Evolutionary conservation across 495 filamentous ascomycete species (phyloP).

Genomic region (Penicillium antarcticum): DNA sequence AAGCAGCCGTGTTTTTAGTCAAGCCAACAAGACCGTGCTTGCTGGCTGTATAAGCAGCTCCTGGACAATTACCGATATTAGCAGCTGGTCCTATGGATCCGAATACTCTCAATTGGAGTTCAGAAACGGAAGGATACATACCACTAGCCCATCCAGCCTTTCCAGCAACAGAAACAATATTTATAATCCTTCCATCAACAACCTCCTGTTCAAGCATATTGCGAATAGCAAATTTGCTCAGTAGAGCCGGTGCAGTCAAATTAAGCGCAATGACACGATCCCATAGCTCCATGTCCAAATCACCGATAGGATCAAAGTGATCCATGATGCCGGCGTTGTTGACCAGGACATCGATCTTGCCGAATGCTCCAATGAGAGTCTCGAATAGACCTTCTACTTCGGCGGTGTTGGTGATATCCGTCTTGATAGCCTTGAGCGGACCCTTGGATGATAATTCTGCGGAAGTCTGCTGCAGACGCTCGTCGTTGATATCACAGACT

Average conservation of each 20-base stretch:
- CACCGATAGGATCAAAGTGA: conserved; percentile 52
- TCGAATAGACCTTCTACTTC: conserved; percentile 37
- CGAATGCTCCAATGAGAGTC: conserved; percentile 25
- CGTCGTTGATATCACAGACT: conserved; percentile 40
- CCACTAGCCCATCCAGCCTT: conserved; percentile 31
- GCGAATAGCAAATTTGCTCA: conserved; percentile 50
- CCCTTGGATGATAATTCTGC: conserved; percentile 35
- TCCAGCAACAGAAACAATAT: conserved; percentile 36
- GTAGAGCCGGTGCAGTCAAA: conserved; percentile 54
- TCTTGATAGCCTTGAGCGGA: conserved; percentile 32
- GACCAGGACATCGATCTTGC: conserved; percentile 38
- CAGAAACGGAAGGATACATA: conserved; percentile 11
- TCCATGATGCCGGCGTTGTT: conserved; percentile 55
- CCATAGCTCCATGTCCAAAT: conserved; percentile 49
- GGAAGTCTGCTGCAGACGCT: conserved; percentile 32
- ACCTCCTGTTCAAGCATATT: conserved; percentile 34
- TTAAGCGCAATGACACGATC: conserved; percentile 57
- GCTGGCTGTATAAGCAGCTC: conserved; percentile 50
- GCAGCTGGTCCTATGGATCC: not conserved
- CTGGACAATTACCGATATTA: conserved; percentile 29
- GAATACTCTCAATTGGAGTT: too few relatives aligned
- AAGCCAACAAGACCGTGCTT: conserved; percentile 48
- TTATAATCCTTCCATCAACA: conserved; percentile 33
- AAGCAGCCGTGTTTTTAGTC: conserved; percentile 61
- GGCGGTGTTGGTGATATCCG: conserved; percentile 36